phyloP scores from a whole-genome alignment of 495 filamentous ascomycete genomes.

The Penicillium argentinense region DNA sequence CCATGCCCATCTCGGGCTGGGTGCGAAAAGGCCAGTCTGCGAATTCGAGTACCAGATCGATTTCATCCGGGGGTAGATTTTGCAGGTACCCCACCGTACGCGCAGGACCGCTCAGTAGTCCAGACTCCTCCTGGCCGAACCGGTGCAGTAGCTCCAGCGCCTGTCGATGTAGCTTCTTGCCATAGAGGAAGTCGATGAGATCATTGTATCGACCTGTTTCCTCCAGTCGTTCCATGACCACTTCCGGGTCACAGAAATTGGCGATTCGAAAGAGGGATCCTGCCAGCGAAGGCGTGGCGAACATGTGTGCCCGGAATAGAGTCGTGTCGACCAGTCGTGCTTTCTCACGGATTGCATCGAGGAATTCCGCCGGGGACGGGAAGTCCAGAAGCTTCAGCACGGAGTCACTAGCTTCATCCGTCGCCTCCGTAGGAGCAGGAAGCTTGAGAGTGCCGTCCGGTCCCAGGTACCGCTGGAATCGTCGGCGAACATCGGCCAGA shows the following conservation, averaged over 20 bases:
- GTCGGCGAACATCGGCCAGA: conserved; percentile 76
- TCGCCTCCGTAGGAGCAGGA: conserved; percentile 50
- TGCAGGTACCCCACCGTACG: conserved; percentile 89
- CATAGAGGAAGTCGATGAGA: conserved; percentile 93
- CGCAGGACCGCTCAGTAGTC: conserved; percentile 59
- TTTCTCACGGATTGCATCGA: conserved; percentile 66
- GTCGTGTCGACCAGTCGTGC: conserved; percentile 89
- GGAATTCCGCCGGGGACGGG: conserved; percentile 56
- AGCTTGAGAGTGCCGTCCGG: conserved; percentile 70
- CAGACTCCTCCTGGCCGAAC: conserved; percentile 74
- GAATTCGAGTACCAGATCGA: conserved; percentile 90
- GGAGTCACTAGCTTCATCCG: conserved; percentile 47
- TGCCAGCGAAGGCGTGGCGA: conserved; percentile 77
- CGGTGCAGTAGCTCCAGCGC: conserved; percentile 79
- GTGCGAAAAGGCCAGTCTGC: conserved; percentile 79
- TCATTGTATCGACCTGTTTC: conserved; percentile 89
- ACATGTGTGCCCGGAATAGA: conserved; percentile 92
- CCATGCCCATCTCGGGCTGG: conserved; percentile 82
- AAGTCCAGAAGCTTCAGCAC: conserved; percentile 49
- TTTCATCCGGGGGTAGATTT: conserved; percentile 79
- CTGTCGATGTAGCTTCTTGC: conserved; percentile 88
- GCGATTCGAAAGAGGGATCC: conserved; percentile 91
- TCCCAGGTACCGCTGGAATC: conserved; percentile 80
- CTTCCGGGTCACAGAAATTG: conserved; percentile 95
- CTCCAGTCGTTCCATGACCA: conserved; percentile 89